Evolutionary conservation across 768 basidiomycete genomes (phyloP).

Genomic region (Trametes cingulata): DNA sequence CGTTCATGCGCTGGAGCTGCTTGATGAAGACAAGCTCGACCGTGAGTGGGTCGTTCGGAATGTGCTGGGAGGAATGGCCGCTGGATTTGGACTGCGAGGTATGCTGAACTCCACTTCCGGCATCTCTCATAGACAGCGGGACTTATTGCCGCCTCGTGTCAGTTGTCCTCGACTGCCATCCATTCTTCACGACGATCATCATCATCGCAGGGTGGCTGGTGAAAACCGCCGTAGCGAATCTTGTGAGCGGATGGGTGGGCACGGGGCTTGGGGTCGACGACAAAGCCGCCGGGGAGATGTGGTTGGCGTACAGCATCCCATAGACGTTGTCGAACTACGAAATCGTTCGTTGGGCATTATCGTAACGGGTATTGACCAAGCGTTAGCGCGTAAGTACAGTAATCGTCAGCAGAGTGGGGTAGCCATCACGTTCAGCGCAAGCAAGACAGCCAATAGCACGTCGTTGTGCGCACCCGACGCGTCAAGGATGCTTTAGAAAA

Average conservation of each 20-base stretch:
- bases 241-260: slow-evolving; percentile 71
- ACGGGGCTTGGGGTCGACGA: slow-evolving; percentile 36
- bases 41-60: slow-evolving; percentile 85
- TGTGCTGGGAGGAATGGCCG: slow-evolving; percentile 81
- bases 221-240: slow-evolving; percentile 61
- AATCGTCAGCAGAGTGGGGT: not conserved
- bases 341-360: not conserved
- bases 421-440: not conserved
- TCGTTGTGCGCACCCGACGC: not conserved
- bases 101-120: slow-evolving; percentile 15
- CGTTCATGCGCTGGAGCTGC: slow-evolving; percentile 47
- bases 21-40: slow-evolving; percentile 75
- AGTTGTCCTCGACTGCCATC: slow-evolving; percentile 82
- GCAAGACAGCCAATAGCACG: not conserved
- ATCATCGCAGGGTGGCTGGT: slow-evolving; percentile 72
- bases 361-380: not conserved
- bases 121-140: not conserved
- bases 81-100: slow-evolving; percentile 86
- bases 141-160: not conserved
- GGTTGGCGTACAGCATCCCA: slow-evolving; percentile 84
- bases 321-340: slow-evolving; percentile 19
- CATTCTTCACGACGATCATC: slow-evolving; percentile 71
- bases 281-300: slow-evolving; percentile 59
- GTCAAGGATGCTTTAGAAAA: slow-evolving; percentile 41
- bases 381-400: not conserved